Percentiles rank a stretch among this genome's conserved stretches.
These are phyloP conservation scores for Decorospora gaudefroyi DNA, from an alignment of 2,329 filamentous ascomycete species.

Conservation along the genomic window DNA sequence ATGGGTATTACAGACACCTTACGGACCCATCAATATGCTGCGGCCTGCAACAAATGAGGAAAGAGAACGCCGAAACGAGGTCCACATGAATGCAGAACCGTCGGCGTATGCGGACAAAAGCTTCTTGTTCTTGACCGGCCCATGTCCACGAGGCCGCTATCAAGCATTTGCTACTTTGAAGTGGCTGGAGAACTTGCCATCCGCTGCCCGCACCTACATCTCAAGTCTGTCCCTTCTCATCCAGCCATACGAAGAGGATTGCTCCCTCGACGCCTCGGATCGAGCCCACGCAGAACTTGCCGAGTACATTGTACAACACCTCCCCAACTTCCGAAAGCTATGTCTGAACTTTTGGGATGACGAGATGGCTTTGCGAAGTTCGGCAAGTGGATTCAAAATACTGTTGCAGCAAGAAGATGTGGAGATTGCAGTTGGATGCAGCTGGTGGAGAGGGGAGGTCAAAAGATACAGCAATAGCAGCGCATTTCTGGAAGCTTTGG, in stretches of 20 bases:
- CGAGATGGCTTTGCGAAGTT: slow-evolving; percentile 4
- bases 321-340: slow-evolving; percentile 23
- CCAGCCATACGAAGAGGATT: slow-evolving; percentile 41
- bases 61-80: slow-evolving; percentile 13
- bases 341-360: slow-evolving; percentile 27
- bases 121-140: slow-evolving; percentile 36
- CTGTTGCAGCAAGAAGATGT: slow-evolving; percentile 14
- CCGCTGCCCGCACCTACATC: slow-evolving; percentile 23
- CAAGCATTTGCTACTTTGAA: slow-evolving; percentile 38
- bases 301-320: slow-evolving; percentile 17
- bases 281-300: slow-evolving; percentile 27
- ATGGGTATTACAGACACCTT: slow-evolving; percentile 33
- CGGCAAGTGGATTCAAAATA: slow-evolving; percentile 15
- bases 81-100: slow-evolving; percentile 34
- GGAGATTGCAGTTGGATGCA: slow-evolving; percentile 15
- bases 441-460: slow-evolving; percentile 1
- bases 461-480: slow-evolving; percentile 9
- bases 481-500: slow-evolving; percentile 12
- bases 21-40: slow-evolving; percentile 38
- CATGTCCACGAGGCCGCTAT: slow-evolving; percentile 42
- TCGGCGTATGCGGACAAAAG: slow-evolving; percentile 33
- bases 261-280: slow-evolving; percentile 10
- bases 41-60: slow-evolving; percentile 32
- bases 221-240: slow-evolving; percentile 30
- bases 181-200: slow-evolving; percentile 28